Evolutionary conservation across 257 asterid species (phyloP).

Genomic region (Solanum habrochaites): DNA sequence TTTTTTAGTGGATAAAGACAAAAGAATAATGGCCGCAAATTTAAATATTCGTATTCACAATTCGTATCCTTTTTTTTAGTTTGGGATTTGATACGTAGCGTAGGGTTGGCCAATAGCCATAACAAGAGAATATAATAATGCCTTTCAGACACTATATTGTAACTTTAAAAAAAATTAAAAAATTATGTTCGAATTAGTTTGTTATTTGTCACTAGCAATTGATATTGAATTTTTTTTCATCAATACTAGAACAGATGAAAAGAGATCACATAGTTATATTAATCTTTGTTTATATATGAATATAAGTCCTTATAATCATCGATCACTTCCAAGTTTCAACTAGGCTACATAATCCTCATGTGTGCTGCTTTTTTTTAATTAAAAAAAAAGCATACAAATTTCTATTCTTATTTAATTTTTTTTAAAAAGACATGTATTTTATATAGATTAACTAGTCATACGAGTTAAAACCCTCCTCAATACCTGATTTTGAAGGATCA

Average conservation of each 20-base stretch:
- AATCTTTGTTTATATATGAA: not conserved
- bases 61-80: not conserved
- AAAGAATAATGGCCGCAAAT: constrained; percentile 1
- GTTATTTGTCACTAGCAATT: not conserved
- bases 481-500: not conserved
- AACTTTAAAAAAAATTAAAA: too few species aligned
- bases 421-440: not conserved
- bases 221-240: too few species aligned
- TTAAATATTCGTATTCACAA: not conserved
- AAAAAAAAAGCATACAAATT: not conserved
- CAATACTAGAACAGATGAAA: fast-evolving
- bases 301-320: fast-evolving
- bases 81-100: not conserved
- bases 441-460: not conserved
- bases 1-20: not conserved
- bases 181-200: not conserved
- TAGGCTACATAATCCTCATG: too few species aligned
- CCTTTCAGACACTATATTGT: not conserved
- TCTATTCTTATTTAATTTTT: not conserved
- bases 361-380: not conserved
- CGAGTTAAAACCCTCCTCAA: not conserved
- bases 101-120: constrained; percentile 14
- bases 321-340: not conserved
- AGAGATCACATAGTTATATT: too few species aligned
- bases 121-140: not conserved